Evolutionary conservation across 2,329 filamentous ascomycete species (phyloP).

Genomic region (Venturia oleaginea): DNA sequence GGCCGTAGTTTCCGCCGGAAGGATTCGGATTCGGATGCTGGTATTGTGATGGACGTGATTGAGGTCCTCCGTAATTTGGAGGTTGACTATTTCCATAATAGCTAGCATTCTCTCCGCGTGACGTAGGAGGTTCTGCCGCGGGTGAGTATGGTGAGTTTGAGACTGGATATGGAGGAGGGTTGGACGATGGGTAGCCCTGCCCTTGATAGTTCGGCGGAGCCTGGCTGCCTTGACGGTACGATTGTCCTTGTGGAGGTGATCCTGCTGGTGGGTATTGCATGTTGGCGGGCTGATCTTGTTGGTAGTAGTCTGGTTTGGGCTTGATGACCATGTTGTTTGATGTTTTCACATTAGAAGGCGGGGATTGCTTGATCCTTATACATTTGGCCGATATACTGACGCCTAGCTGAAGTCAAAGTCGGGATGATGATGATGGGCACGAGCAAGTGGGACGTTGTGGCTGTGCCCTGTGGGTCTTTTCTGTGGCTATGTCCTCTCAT

Average conservation of each 20-base stretch:
- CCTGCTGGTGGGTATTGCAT: conserved; percentile 8
- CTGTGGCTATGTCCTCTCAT: too few species aligned
- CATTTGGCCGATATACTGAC: background rate
- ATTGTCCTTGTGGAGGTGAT: background rate
- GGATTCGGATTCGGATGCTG: background rate
- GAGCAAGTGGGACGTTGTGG: background rate
- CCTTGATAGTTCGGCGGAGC: background rate
- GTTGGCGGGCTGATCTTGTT: background rate
- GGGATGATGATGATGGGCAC: too few species aligned
- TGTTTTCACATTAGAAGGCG: background rate
- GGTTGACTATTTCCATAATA: conserved; percentile 9
- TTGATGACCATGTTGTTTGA: conserved; percentile 2
- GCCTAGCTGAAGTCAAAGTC: background rate
- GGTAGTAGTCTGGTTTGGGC: background rate
- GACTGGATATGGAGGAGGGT: background rate
- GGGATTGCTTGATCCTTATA: background rate
- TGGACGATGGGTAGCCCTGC: background rate
- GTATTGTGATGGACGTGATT: background rate
- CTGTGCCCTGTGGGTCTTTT: too few species aligned
- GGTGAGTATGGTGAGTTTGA: background rate
- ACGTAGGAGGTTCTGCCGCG: background rate
- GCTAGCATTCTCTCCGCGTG: background rate
- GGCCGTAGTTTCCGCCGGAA: background rate
- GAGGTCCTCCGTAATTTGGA: background rate
- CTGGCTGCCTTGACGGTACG: background rate